Evolutionary conservation across 768 basidiomycete genomes (phyloP).

Genomic region (Agaricus blazei): DNA sequence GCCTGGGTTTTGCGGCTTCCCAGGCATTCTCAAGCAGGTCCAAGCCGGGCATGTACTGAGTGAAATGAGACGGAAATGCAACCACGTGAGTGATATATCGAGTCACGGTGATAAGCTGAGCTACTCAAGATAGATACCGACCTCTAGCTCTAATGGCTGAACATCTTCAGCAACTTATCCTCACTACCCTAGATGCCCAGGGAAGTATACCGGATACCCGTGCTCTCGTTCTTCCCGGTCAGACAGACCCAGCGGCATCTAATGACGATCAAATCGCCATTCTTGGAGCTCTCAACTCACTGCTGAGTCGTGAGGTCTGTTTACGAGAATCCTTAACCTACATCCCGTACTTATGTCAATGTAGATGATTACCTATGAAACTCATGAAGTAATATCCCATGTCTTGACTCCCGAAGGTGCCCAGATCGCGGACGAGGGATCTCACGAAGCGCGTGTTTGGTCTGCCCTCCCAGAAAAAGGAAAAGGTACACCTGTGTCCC

Average conservation of each 20-base stretch:
- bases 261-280: conserved; percentile 81
- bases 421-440: conserved; percentile 75
- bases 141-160: conserved; percentile 53
- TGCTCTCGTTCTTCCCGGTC: conserved; percentile 59
- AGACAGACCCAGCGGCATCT: conserved; percentile 48
- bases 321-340: not conserved
- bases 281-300: conserved; percentile 88
- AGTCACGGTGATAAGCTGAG: conserved; percentile 13
- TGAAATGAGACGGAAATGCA: not conserved
- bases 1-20: conserved; percentile 50
- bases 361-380: conserved; percentile 81
- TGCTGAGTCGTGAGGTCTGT: conserved; percentile 78
- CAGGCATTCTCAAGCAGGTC: conserved; percentile 58
- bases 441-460: conserved; percentile 97
- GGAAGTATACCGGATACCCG: conserved; percentile 65
- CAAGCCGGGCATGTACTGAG: conserved; percentile 15
- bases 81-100: conserved; percentile 18
- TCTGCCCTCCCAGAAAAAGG: conserved; percentile 70
- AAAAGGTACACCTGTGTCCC: conserved; percentile 58
- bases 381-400: conserved; percentile 72
- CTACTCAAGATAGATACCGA: conserved; percentile 4
- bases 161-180: conserved; percentile 70
- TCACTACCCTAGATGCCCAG: conserved; percentile 61
- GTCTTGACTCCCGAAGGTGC: conserved; percentile 77
- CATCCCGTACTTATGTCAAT: conserved; percentile 5